phyloP scores from a whole-genome alignment of 305 asterid species.

The Rubia peregrina region DNA sequence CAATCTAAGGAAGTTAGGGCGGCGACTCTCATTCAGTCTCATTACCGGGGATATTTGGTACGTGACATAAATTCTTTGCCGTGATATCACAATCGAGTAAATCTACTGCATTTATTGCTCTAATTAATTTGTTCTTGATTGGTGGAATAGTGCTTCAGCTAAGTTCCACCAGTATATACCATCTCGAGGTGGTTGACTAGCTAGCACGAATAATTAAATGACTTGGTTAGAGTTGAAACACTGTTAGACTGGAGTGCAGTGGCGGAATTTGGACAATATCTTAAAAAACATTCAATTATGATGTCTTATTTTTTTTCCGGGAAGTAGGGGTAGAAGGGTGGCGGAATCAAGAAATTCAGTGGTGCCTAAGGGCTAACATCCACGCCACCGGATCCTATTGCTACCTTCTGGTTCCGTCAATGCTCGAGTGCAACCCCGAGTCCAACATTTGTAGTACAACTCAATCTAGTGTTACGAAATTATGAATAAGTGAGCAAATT shows the following conservation, averaged over 20 bases:
- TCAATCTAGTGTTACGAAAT: background rate
- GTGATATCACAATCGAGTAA: background rate
- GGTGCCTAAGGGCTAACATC: too few species aligned
- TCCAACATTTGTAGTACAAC: too few species aligned
- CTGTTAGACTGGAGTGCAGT: too few species aligned
- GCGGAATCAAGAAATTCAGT: too few species aligned
- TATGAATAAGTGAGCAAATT: background rate
- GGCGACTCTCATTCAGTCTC: slow-evolving; percentile 72
- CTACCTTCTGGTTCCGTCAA: too few species aligned
- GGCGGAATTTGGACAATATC: too few species aligned
- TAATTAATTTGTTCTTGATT: background rate
- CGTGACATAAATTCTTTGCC: slow-evolving; percentile 8
- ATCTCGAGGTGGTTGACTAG: background rate
- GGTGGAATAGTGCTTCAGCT: background rate
- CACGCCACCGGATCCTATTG: too few species aligned
- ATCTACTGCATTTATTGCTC: background rate
- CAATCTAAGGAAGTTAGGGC: slow-evolving; percentile 69
- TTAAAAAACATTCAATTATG: too few species aligned
- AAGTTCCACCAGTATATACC: background rate
- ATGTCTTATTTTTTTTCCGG: too few species aligned
- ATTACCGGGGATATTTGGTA: slow-evolving; percentile 89
- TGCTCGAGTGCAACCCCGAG: too few species aligned
- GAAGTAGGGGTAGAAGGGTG: too few species aligned
- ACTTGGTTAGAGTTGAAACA: too few species aligned
- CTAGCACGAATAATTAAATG: background rate